phyloP scores from a whole-genome alignment of 2,329 filamentous ascomycete species.

The Calonectria naviculata region DNA sequence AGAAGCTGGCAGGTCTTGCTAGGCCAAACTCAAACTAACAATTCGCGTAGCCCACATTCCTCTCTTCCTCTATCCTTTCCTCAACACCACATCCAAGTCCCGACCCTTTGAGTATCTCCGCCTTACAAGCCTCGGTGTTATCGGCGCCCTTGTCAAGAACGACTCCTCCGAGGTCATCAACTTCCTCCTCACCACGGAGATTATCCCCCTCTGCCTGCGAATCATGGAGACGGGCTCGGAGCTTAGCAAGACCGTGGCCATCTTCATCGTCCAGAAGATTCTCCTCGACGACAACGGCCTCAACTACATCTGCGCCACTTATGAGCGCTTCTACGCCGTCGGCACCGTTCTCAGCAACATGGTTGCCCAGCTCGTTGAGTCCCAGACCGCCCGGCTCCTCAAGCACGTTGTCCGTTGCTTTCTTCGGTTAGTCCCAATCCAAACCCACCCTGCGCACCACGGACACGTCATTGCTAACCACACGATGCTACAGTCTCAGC shows the following conservation, averaged over 20 bases:
- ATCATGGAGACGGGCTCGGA: constrained; percentile 99
- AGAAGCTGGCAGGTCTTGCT: neutral
- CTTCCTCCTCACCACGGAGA: constrained; percentile 97
- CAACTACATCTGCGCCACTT: constrained; percentile 98
- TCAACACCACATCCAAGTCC: constrained; percentile 98
- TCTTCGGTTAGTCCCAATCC: constrained; percentile 73
- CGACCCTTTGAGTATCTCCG: constrained; percentile 97
- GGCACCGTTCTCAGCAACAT: constrained; percentile 98
- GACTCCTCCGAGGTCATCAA: constrained; percentile 99
- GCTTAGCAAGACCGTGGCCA: constrained; percentile 97
- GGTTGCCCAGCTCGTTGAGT: constrained; percentile 97
- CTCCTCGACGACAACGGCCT: constrained; percentile 95
- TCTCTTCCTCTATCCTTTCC: constrained; percentile 96
- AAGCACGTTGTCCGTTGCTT: constrained; percentile 99
- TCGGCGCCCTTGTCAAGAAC: constrained; percentile 97
- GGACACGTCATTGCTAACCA: constrained; percentile 19
- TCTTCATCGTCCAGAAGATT: constrained; percentile 99
- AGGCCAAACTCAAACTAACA: constrained; percentile 25
- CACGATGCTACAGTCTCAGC: constrained; percentile 72
- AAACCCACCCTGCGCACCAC: neutral
- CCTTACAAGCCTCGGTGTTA: constrained; percentile 94
- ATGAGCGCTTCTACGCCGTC: constrained; percentile 98
- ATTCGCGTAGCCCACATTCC: constrained; percentile 85
- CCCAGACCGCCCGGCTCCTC: constrained; percentile 93
- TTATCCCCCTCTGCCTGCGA: constrained; percentile 94